These are phyloP conservation scores for Naegleria fowleri DNA, from an alignment of 208 protist species.

Conservation along the genomic window DNA sequence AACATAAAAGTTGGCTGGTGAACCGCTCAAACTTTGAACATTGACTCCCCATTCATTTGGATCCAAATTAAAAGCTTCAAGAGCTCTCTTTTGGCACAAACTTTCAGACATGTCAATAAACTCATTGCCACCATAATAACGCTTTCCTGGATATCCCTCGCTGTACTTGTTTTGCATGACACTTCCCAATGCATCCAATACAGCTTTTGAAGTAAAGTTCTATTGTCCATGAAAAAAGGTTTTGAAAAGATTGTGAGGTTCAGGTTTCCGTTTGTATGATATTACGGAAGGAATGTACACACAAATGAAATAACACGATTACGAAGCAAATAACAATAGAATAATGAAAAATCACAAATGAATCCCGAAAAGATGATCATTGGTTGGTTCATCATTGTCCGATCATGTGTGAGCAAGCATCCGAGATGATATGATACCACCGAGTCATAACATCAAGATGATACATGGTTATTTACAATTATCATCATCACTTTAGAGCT, in stretches of 20 bases:
- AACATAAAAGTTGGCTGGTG: slow-evolving; percentile 67
- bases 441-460: no score
- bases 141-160: slow-evolving; percentile 64
- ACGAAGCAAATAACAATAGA: no score
- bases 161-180: slow-evolving; percentile 76
- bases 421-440: no score
- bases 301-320: background rate
- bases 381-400: no score
- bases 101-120: slow-evolving; percentile 48
- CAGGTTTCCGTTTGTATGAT: no score
- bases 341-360: no score
- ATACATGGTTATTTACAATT: no score
- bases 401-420: no score
- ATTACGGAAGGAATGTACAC: no score
- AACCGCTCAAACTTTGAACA: slow-evolving; percentile 69
- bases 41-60: slow-evolving; percentile 72
- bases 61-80: slow-evolving; percentile 54
- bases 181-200: slow-evolving; percentile 64
- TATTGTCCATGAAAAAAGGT: no score
- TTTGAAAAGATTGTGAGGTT: no score
- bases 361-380: no score
- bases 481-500: background rate
- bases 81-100: slow-evolving; percentile 39
- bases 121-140: slow-evolving; percentile 69
- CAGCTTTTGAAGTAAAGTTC: slow-evolving; percentile 69